Evolutionary conservation across 2,329 filamentous ascomycete species (phyloP).

Genomic region (Nectriaceae sp.): DNA sequence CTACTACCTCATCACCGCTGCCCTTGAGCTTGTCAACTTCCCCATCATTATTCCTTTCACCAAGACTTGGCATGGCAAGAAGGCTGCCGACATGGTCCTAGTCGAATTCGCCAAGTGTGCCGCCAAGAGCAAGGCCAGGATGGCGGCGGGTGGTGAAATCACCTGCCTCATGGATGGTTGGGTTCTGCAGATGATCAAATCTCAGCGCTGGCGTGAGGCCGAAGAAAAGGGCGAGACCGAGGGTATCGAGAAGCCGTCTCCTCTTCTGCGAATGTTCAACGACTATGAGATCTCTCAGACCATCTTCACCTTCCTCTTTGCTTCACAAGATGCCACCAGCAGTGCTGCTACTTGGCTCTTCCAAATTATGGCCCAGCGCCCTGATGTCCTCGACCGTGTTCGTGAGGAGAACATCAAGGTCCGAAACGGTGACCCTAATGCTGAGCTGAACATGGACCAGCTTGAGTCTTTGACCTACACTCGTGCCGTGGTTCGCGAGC

Average conservation of each 20-base stretch:
- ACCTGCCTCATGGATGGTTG: conserved; percentile 96
- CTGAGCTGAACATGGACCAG: conserved; percentile 76
- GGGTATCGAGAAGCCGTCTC: conserved; percentile 75
- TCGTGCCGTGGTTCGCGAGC: conserved; percentile 86
- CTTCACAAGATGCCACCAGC: conserved; percentile 94
- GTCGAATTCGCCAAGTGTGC: conserved; percentile 88
- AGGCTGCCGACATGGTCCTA: conserved; percentile 89
- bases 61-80: conserved; percentile 97
- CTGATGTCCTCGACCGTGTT: conserved; percentile 87
- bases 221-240: conserved; percentile 73
- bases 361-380: conserved; percentile 89
- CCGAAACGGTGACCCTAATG: conserved; percentile 73
- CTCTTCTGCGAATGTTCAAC: conserved; percentile 81
- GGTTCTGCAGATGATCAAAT: conserved; percentile 86
- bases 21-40: conserved; percentile 97
- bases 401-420: conserved; percentile 85
- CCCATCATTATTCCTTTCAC: conserved; percentile 94
- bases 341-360: conserved; percentile 94
- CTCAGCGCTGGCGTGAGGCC: conserved; percentile 77
- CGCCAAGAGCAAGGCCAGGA: conserved; percentile 88
- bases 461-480: conserved; percentile 90
- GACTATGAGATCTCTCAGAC: conserved; percentile 93
- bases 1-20: conserved; percentile 95
- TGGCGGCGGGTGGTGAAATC: conserved; percentile 83
- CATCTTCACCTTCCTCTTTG: conserved; percentile 94